Base-by-base conservation (phyloP, 164 flowering plant species). In the Stephania japonica region DNA sequence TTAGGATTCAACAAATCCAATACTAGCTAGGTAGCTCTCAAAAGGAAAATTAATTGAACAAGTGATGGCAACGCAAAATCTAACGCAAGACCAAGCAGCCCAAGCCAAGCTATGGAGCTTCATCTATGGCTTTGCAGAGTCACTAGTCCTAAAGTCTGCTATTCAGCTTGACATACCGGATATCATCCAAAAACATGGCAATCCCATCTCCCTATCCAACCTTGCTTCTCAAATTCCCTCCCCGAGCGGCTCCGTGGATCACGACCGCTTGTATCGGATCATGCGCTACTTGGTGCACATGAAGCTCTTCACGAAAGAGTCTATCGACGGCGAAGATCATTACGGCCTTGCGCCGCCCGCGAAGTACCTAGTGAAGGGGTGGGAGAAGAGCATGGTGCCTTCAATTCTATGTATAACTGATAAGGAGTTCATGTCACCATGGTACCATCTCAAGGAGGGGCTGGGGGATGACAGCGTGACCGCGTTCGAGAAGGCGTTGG, bases 91-190 rank as follows among this genome's bases (percentile, higher is more conserved):
- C 23, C 65, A 67, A 67, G 49, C 65, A 56, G 70, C 75, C 43
- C 78, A 73, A 73, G 79, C 81, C 9, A 76, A 74, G 41, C 16
- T 76, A 5, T 80, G 80, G 83, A 77, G 80, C 61, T 64, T 72
- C 70, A 67, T 78, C n/a, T 74, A 74, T 32, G 77, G 74, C 50
- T 80, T 80, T 41, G 68, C 77, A 49, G 79, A 77, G n/a, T 75
- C 83, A 42, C 68, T 83, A 53, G 75, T 79, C 23, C 76, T 84
- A 12, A 78, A 77, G 65, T 81, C 80, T 43, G 84, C 84, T 11
- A 65, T 84, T 16, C 71, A 84, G 19, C 76, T 82, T 10, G 83
- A 82, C 38, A 81, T 84, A 1, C 84, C 87, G 7, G 86, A 87
- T 59, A 78, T 79, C 65, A 82, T 87, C 70, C 84, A 82, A 68